Percentiles rank a stretch among this genome's conserved stretches.
Evolutionary conservation across 306 rosid species (phyloP).

Genomic region (Hippophae tibetana): DNA sequence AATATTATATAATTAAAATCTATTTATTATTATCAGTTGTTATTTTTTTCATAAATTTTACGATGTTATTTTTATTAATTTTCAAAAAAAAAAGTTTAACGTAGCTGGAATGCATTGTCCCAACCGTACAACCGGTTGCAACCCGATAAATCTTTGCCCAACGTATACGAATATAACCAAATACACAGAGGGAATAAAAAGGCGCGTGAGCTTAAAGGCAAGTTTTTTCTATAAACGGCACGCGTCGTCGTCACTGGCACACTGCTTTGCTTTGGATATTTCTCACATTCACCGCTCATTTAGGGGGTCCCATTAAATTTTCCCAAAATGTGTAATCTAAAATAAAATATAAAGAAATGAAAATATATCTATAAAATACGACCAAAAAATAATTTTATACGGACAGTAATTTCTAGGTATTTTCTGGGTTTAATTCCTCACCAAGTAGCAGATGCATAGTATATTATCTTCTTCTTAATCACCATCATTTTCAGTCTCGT

Average conservation of each 20-base stretch:
- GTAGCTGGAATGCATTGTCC: not conserved
- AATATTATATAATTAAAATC: too few species aligned
- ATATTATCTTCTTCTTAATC: not conserved
- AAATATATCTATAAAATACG: not conserved
- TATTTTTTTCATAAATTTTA: too few species aligned
- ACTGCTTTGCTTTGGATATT: slow-evolving; percentile 7
- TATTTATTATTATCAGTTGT: too few species aligned
- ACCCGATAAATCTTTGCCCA: too few species aligned
- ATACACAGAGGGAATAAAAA: not conserved
- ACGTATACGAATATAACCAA: not conserved
- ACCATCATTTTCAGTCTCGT: not conserved
- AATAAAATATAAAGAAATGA: too few species aligned
- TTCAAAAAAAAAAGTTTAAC: too few species aligned
- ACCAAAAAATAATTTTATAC: not conserved
- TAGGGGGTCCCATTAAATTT: not conserved
- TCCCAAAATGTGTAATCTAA: not conserved
- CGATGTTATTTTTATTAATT: too few species aligned
- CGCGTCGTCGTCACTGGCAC: not conserved
- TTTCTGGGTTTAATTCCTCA: too few species aligned
- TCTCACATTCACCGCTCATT: slow-evolving; percentile 10
- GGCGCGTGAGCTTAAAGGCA: not conserved
- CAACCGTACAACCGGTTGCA: not conserved
- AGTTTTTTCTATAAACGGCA: not conserved
- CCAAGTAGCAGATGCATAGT: too few species aligned
- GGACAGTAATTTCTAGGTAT: not conserved